Evolutionary conservation across 306 rosid genomes (phyloP).

Genomic region (Dalbergia oliveri): DNA sequence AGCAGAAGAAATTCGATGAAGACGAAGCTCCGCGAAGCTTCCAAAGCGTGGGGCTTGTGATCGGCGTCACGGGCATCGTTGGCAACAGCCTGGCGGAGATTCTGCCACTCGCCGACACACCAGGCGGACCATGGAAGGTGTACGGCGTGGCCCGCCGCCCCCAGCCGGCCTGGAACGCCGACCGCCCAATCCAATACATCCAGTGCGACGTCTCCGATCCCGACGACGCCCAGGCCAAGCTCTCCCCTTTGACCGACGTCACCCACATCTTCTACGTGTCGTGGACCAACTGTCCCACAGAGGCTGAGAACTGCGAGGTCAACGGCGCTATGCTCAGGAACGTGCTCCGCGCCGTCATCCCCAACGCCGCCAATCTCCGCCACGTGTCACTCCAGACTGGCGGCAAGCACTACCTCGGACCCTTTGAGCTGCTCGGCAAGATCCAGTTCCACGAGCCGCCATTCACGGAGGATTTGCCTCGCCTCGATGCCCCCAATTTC

Average conservation of each 20-base stretch:
- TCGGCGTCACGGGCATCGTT: constrained; percentile 81
- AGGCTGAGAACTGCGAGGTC: constrained; percentile 61
- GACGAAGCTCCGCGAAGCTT: constrained; percentile 58
- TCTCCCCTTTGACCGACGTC: constrained; percentile 66
- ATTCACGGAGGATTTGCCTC: constrained; percentile 74
- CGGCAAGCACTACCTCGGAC: constrained; percentile 64
- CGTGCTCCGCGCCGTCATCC: constrained; percentile 63
- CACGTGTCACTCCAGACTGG: constrained; percentile 84
- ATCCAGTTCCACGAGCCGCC: constrained; percentile 63
- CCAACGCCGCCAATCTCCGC: constrained; percentile 69
- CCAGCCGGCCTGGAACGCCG: constrained; percentile 74
- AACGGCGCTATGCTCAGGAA: constrained; percentile 71
- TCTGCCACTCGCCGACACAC: constrained; percentile 76
- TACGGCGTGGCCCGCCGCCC: constrained; percentile 85
- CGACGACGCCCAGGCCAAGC: constrained; percentile 61
- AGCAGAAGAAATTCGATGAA: constrained; percentile 68
- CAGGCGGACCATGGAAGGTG: constrained; percentile 87
- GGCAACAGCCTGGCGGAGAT: constrained; percentile 89
- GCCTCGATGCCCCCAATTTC: constrained; percentile 64
- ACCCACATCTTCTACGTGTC: constrained; percentile 76
- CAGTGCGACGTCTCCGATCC: constrained; percentile 77
- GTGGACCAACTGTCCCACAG: constrained; percentile 63
- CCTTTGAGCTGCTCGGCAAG: constrained; percentile 54
- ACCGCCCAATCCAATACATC: constrained; percentile 69
- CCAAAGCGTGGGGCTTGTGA: constrained; percentile 62